phyloP scores from a whole-genome alignment of 2,329 filamentous ascomycete species.

The Ambrosiella xylebori region DNA sequence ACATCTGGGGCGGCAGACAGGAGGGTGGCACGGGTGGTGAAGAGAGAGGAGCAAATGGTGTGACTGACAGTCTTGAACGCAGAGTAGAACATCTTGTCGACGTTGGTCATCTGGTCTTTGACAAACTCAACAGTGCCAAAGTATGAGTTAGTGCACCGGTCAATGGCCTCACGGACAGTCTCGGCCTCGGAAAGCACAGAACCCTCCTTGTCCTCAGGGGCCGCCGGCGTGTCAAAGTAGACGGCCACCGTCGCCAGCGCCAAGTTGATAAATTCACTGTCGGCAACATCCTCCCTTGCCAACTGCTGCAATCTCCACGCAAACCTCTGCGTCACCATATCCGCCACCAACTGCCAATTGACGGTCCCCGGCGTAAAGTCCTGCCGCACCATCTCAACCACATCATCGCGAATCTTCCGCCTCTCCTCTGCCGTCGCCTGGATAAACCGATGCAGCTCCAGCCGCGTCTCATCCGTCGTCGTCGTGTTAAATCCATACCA shows the following conservation, averaged over 20 bases:
- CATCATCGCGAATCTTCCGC: constrained; percentile 24
- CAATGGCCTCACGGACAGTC: constrained; percentile 19
- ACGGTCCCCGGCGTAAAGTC: constrained; percentile 16
- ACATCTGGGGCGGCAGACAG: neutral
- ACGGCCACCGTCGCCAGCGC: constrained; percentile 24
- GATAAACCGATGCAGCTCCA: constrained; percentile 21
- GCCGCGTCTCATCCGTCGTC: constrained; percentile 21
- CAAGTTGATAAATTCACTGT: constrained; percentile 20
- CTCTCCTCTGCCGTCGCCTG: constrained; percentile 19
- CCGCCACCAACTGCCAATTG: constrained; percentile 51
- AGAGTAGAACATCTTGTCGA: constrained; percentile 29
- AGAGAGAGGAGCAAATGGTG: constrained; percentile 23
- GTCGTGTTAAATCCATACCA: constrained; percentile 35
- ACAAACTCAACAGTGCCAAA: constrained; percentile 25
- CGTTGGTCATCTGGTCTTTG: constrained; percentile 19
- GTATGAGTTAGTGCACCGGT: constrained; percentile 24
- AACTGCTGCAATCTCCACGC: constrained; percentile 33
- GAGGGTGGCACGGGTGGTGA: constrained; percentile 12
- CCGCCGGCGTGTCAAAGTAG: constrained; percentile 25
- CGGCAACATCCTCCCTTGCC: constrained; percentile 17
- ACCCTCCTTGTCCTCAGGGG: constrained; percentile 15
- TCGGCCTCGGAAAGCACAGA: neutral
- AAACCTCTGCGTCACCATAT: constrained; percentile 49
- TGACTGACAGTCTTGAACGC: constrained; percentile 25
- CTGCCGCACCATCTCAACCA: constrained; percentile 23